A percentile compares a stretch with the other conserved stretches of the same genome.
Conservation (phyloP, 139 green algal genomes). For the Astrephomene gubernaculifera region DNA sequence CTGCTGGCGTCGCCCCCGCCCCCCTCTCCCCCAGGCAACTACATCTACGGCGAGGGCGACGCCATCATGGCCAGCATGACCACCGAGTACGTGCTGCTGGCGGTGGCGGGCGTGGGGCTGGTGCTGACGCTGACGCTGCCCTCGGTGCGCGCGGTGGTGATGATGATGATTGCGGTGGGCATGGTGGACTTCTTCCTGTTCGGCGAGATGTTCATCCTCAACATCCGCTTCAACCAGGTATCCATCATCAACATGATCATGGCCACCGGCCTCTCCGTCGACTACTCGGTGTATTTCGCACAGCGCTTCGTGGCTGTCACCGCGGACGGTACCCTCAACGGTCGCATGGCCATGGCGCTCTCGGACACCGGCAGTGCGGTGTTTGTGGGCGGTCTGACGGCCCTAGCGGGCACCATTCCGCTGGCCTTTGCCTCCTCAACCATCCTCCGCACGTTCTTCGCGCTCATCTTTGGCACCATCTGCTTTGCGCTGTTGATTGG, state of each 20-base stretch:
- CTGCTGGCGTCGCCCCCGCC: too few relatives aligned
- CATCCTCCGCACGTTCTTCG: constrained; percentile 65
- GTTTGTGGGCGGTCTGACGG: constrained; percentile 52
- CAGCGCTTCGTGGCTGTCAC: constrained; percentile 40
- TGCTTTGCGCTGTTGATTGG: constrained; percentile 49
- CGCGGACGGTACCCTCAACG: constrained; percentile 45
- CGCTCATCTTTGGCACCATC: constrained; percentile 63
- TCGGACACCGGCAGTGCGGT: constrained; percentile 55
- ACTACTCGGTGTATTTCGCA: constrained; percentile 52
- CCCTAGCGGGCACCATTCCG: constrained; percentile 43
- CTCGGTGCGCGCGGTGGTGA: constrained; percentile 6
- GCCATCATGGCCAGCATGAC: constrained; percentile 19
- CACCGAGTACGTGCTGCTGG: constrained; percentile 23
- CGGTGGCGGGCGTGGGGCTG: constrained; percentile 28
- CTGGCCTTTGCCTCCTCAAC: constrained; percentile 41
- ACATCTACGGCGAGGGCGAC: constrained; percentile 36
- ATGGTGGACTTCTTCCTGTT: constrained; percentile 40
- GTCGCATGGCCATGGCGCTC: constrained; percentile 47
- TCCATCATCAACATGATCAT: constrained; percentile 56
- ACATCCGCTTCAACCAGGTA: constrained; percentile 31
- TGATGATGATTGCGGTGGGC: constrained; percentile 42
- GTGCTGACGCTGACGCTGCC: constrained; percentile 40
- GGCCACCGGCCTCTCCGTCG: constrained; percentile 40
- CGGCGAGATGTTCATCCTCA: constrained; percentile 49
- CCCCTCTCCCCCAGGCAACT: constrained; percentile 5